Evolutionary conservation across 2,329 filamentous ascomycete species (phyloP), one percentile per base, ranked within the genome.

Genomic region (Epichloe sibirici): DNA sequence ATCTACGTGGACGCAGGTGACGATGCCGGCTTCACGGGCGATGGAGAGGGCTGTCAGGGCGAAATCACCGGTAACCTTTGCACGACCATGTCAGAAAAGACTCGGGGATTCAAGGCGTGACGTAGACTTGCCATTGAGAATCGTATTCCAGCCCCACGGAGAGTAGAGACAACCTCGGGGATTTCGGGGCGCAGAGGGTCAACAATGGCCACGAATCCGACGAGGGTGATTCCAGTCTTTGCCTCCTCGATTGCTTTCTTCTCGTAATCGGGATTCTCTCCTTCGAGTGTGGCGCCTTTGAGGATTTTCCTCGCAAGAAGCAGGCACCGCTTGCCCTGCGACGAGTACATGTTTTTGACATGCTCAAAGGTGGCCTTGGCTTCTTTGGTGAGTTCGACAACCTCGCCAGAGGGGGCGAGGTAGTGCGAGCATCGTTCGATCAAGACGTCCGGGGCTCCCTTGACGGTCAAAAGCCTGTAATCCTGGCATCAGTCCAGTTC

Each of bases 161-260:
- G 72, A 0, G 77, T 86, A n/a, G 71, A 69, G 43, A 88, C 79
- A 0, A 85, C 81, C 2, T 76, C 77, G 0, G 77, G 81, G 4
- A 88, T 88, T 63, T 90, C 87, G 0, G 81, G 77, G 0, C 87
- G 82, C 51, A 87, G 81, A 1, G 88, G 88, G 58, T 91, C 88
- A 49, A 89, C 86, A 35, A 93, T 82, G 42, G 85, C 86, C 28
- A 90, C 79, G 4, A 94, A 70, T 13, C 88, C 88, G 28, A 86
- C 79, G 56, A 91, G 81, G 0, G 76, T 79, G 35, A 93, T 74
- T 4, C 81, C 77, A 2, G 74, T 70, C 47, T 67, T 72, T 38
- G 77, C 74, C 44, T 80, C 71, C 23, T 74, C 71, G 50, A 74
- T 66, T n/a, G 83, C 73, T 53, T 79, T 76, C 8, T 75, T 73